Evolutionary conservation across 805 yeast genomes (phyloP), one percentile per base, ranked within the genome.

Genomic region (Spathaspora girioi): DNA sequence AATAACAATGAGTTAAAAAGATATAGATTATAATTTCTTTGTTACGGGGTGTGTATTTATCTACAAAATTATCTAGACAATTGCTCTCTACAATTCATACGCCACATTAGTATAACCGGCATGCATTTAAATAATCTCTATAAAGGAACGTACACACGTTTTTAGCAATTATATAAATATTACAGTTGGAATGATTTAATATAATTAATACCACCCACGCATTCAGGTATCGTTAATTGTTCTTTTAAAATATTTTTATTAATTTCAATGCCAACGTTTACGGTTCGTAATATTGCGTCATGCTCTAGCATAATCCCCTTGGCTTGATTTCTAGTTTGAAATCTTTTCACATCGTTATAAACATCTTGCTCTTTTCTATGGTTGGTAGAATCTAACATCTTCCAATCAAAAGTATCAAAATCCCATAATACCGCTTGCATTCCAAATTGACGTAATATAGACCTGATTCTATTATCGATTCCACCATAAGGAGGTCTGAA

Each of bases 401-500:
- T 82, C 98, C 98, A 93, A 67, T 93, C 98, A 69, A 85, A 84
- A 0, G 97, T 82, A 67, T 93, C 98, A 61, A 79, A 81, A 63
- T 90, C 94, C 99, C 98, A 93, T 32, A 93, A 68, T 23, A 87
- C 97, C 4, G 88, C 82, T 61, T 86, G 90, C 77, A 93, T 79
- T 0, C 97, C 97, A 66, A 93, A 87, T 67, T 86, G 88, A 49
- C 92, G 74, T 14, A 89, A 79, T 50, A 93, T 88, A 1, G 84
- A 71, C 51, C 98, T 73, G 0, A 93, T 87, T 50, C 98, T 73
- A 64, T 91, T 86, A 69, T 93, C 99, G 32, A 89, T 77, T 0
- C 96, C 97, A 0, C 98, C 99, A 64, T 89, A 93, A 1, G 99
- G 99, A 0, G 99, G 99, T 58, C 99, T 79, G 66, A 88, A 93